A percentile compares a stretch with the other conserved stretches of the same genome.
Conservation (phyloP, 305 asterid genomes). For the Fraxinus platypoda region DNA sequence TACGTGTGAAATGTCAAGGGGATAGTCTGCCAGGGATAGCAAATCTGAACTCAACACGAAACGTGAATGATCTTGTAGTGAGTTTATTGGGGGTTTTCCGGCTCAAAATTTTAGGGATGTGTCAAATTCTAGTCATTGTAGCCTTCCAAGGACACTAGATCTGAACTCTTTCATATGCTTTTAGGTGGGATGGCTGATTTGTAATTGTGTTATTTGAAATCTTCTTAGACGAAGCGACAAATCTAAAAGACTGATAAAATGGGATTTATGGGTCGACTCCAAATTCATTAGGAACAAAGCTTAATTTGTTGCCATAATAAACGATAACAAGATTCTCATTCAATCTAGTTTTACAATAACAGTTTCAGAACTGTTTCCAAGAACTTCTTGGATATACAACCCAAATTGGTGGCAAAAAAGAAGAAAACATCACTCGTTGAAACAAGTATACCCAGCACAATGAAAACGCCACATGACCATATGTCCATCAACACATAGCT, state of each 20-base stretch:
- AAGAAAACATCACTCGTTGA: not conserved
- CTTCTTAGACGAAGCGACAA: not conserved
- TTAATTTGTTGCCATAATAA: not conserved
- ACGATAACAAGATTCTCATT: not conserved
- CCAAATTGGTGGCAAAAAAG: not conserved
- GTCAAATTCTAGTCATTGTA: too few species aligned
- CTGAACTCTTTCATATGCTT: too few species aligned
- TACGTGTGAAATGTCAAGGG: not conserved
- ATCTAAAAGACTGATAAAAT: not conserved
- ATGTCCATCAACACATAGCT: constrained; percentile 17
- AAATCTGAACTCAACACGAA: not conserved
- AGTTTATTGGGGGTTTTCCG: too few species aligned
- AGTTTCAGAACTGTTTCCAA: not conserved
- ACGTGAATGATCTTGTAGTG: not conserved
- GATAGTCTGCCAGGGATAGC: not conserved
- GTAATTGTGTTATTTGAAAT: not conserved
- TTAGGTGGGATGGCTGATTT: not conserved
- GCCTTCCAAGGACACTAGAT: too few species aligned
- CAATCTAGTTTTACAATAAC: not conserved
- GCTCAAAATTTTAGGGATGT: too few species aligned
- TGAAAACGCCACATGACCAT: not conserved
- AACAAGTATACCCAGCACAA: constrained; percentile 11
- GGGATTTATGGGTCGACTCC: not conserved
- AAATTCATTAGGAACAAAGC: not conserved
- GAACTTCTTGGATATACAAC: not conserved